Evolutionary conservation across 768 basidiomycete species (phyloP), one percentile per base, ranked within the genome.

Genomic region (Suillus bovinus): DNA sequence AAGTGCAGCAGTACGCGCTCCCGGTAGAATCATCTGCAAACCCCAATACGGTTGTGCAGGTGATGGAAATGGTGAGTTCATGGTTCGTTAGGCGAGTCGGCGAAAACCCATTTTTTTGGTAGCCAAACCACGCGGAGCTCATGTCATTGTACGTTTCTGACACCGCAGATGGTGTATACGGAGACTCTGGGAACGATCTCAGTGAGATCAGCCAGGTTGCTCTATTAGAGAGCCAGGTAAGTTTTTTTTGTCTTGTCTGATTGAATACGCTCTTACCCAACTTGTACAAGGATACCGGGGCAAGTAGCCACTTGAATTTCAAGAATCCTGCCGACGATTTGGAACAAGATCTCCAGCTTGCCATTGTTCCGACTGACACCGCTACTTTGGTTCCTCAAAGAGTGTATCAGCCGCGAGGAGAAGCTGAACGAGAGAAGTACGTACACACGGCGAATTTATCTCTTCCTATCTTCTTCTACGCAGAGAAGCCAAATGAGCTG

Each of bases 381-480:
- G 78, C 79, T 1, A 78, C 76, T 36, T 85, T 87, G 65, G 74
- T 91, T 3, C 89, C 87, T 9, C 90, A 91, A 70, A 76, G 67
- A 36, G 82, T 88, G 75, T 91, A 91, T 71, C 83, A 80, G 66
- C 89, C 90, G 4, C 84, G 86, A 69, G 90, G 88, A 3, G 84
- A 83, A 53, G 86, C 86, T 67, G 89, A 91, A 69, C 81, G 85
- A 38, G 83, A 84, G 41, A 85, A 88, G 50, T 91, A 91, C 65
- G 87, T 91, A 22, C 86, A 90, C 64, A 85, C 84, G 66, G 84
- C 86, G 33, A 70, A 79, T 2, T 78, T 90, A 52, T 87, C 86
- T 62, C 69, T 68, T 1, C 87, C 88, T 2, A 86, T 91, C 61
- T 79, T 82, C 65, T 91, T 91, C 69, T 78, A 76, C 73, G 80